A percentile compares a stretch with the other conserved stretches of the same genome.
Evolutionary conservation across 2,329 filamentous ascomycete genomes (phyloP).

Genomic region (Ascochyta koolunga): DNA sequence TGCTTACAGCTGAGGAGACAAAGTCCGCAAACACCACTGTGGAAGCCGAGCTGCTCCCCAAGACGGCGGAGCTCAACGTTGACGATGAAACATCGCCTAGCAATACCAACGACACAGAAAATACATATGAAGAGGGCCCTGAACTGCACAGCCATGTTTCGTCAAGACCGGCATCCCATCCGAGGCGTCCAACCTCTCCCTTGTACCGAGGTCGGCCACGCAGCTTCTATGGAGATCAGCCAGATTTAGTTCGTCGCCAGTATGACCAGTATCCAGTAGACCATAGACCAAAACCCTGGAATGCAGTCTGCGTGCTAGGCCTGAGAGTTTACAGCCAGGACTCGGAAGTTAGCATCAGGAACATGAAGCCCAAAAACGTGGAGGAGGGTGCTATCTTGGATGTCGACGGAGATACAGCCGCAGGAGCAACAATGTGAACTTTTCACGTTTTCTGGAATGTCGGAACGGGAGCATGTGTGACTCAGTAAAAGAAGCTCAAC

Average conservation of each 20-base stretch:
- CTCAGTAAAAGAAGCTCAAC: background rate
- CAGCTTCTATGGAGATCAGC: constrained; percentile 9
- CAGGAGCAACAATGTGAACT: constrained; percentile 44
- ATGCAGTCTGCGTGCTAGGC: constrained; percentile 65
- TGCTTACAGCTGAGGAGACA: background rate
- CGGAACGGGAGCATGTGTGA: background rate
- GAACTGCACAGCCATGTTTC: background rate
- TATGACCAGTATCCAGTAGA: constrained; percentile 10
- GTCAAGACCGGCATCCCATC: background rate
- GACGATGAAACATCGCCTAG: background rate
- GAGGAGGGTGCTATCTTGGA: constrained; percentile 42
- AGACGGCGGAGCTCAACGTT: background rate
- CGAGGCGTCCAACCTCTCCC: background rate
- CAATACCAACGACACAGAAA: background rate
- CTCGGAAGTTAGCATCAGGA: constrained; percentile 37
- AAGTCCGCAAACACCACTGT: background rate
- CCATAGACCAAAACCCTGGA: constrained; percentile 56
- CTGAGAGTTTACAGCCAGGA: constrained; percentile 57
- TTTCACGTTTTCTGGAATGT: background rate
- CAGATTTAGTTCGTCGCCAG: background rate
- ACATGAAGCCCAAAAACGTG: constrained; percentile 36
- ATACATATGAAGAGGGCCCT: background rate
- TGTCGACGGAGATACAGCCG: constrained; percentile 38
- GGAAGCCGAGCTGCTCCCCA: background rate
- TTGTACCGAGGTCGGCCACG: constrained; percentile 2